Percentiles rank a stretch among this genome's conserved stretches.
These are phyloP conservation scores for Pythium diclinum DNA, from an alignment of 352 stramenopile species.

Conservation along the genomic window DNA sequence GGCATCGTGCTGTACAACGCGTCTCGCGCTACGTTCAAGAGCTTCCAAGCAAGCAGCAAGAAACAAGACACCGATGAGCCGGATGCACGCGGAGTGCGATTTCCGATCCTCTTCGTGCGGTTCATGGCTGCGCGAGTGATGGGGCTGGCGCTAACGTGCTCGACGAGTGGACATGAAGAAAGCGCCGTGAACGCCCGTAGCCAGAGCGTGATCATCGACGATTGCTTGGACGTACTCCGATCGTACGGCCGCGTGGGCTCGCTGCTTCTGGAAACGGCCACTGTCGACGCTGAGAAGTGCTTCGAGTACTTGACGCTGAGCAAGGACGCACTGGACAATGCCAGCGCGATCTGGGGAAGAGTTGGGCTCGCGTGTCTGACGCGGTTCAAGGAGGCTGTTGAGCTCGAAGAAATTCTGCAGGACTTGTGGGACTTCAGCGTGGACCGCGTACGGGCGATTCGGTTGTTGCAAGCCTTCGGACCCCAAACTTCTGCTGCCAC, in stretches of 20 bases:
- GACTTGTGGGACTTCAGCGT: constrained; percentile 80
- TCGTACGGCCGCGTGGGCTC: constrained; percentile 70
- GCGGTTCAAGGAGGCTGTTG: constrained; percentile 56
- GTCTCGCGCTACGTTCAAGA: constrained; percentile 40
- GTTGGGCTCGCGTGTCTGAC: constrained; percentile 66
- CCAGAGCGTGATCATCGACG: constrained; percentile 34
- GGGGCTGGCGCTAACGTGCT: constrained; percentile 43
- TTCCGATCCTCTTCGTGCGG: constrained; percentile 36
- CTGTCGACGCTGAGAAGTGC: constrained; percentile 44
- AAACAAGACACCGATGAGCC: not conserved
- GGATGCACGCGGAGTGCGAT: constrained; percentile 1
- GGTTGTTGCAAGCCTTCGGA: constrained; percentile 25
- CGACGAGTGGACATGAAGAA: constrained; percentile 4
- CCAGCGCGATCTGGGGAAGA: constrained; percentile 51
- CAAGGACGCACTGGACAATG: constrained; percentile 48
- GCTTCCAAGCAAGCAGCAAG: constrained; percentile 30
- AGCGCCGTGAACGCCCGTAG: constrained; percentile 4
- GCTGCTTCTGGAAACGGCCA: constrained; percentile 54
- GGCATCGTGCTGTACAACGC: constrained; percentile 73
- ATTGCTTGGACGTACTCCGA: constrained; percentile 70
- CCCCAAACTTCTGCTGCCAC: constrained; percentile 3
- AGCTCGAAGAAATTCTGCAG: constrained; percentile 72
- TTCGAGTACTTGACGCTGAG: constrained; percentile 54
- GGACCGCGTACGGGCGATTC: constrained; percentile 57
- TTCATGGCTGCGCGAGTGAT: constrained; percentile 69